Base-by-base conservation (phyloP, 345 rosid species). In the Barbarea vulgaris region DNA sequence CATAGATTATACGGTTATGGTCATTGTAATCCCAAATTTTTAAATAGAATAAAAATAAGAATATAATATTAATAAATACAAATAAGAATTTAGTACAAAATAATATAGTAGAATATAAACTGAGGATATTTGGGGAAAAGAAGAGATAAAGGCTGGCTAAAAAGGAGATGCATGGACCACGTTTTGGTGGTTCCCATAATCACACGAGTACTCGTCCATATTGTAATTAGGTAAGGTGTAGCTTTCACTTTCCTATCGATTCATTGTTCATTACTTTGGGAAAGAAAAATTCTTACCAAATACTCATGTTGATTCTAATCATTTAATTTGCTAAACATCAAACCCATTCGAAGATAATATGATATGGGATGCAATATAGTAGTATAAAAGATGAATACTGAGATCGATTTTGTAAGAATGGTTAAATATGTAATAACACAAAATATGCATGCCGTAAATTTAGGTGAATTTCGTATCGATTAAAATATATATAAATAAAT, bases 181-280 rank as follows among this genome's bases (percentile, higher is more conserved):
- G 71, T 77, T 70, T 77, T 69, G 71, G 71, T 77, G 76, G 71
- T 77, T 70, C 70, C 80, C 66, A 77, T 77, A 63, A 77, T 64
- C 80, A 77, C 75, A 76, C 80, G 80, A 46, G 66, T 76, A 62
- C 62, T 60, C 69, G 14, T 63, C 27, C 52, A 77, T 63, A 25
- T 62, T 53, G 66, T 55, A 24, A 76, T 76, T 70, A 64, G 80
- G 72, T 77, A 33, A 77, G 60, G 70, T 70, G 72, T 64, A 14
- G 80, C 76, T 77, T 70, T 77, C 80, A 70, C 76, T 70, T 77
- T 64, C 44, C n/a, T 62, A 41, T 69, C 39, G 18, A 24, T 69
- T 31, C 25, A 69, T 42, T 36, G 36, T 69, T 69, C 69, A 18
- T 24, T 13, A 70, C 80, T 56, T 77, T 64, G 70, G 57, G 36